Evolutionary conservation across 1,284 basidiomycete genomes (phyloP).

Genomic region (Cronartium quercuum): DNA sequence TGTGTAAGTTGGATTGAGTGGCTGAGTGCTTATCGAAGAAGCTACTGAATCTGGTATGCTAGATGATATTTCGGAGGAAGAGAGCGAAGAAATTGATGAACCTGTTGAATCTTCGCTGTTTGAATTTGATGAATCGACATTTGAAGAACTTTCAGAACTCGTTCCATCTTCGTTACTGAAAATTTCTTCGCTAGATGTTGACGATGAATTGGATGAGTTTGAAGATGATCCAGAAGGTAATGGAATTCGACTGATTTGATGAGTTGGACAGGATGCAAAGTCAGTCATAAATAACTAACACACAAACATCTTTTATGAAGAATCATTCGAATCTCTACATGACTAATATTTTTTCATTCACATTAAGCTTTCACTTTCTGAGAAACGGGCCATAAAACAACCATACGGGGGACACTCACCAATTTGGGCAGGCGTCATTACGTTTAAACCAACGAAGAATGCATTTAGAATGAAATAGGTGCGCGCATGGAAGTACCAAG

Average conservation of each 20-base stretch:
- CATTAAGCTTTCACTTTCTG: no score
- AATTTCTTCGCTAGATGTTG: background rate
- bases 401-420: background rate
- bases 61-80: no score
- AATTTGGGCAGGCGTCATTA: background rate
- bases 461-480: background rate
- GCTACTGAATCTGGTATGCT: no score
- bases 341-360: no score
- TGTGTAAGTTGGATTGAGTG: no score
- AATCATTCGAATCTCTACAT: no score
- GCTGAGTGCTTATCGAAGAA: no score
- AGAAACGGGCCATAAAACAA: no score
- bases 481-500: background rate
- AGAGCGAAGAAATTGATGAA: background rate
- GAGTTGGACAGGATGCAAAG: background rate
- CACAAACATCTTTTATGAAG: background rate
- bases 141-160: no score
- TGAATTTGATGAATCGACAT: background rate
- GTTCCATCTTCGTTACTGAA: no score
- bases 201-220: background rate
- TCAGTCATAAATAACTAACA: background rate
- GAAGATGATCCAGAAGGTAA: background rate
- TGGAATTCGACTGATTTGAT: background rate
- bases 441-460: background rate
- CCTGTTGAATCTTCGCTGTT: background rate